Conservation (phyloP, 345 rosid genomes). For the Ceriops tagal region DNA sequence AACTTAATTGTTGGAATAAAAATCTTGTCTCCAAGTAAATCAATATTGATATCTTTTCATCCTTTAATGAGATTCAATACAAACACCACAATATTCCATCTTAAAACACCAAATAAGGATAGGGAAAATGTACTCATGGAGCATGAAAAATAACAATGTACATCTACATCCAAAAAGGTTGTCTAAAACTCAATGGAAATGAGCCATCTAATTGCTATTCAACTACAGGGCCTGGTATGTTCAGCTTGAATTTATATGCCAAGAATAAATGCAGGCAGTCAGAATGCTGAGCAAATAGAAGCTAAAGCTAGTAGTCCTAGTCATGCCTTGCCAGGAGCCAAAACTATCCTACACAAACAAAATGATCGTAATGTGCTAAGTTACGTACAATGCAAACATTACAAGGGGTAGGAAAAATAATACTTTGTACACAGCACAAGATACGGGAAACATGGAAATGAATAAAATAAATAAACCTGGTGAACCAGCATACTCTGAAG, state of each 20-base stretch:
- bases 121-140: too few species aligned
- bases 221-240: not conserved
- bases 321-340: not conserved
- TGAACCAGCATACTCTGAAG: not conserved
- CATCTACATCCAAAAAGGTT: not conserved
- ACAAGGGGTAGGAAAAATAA: not conserved
- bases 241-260: not conserved
- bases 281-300: not conserved
- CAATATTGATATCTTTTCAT: not conserved
- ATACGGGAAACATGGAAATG: not conserved
- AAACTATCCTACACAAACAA: not conserved
- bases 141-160: not conserved
- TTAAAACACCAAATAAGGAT: too few species aligned
- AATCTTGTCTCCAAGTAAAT: not conserved
- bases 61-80: too few species aligned
- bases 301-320: not conserved
- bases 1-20: constrained; percentile 14
- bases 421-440: not conserved
- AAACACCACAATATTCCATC: too few species aligned
- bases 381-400: not conserved
- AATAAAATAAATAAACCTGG: not conserved
- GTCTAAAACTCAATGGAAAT: not conserved
- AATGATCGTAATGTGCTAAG: not conserved
- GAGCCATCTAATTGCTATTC: not conserved
- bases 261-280: not conserved